phyloP scores from a whole-genome alignment of 176 grass and related monocot genomes.

The Alopecurus myosuroides region DNA sequence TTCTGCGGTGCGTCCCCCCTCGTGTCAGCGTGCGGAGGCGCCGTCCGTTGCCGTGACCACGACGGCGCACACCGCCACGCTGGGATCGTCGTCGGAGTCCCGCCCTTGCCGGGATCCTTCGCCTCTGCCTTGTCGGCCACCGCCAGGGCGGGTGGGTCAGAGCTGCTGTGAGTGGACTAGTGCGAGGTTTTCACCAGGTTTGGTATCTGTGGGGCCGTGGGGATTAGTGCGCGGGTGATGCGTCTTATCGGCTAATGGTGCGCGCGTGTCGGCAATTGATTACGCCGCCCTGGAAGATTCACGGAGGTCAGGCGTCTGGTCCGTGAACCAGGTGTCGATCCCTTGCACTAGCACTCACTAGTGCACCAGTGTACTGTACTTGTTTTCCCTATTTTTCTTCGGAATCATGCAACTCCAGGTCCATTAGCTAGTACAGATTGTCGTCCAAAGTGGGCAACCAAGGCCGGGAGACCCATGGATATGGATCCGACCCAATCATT shows the following conservation, averaged over 20 bases:
- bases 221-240: neutral
- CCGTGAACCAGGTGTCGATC: neutral
- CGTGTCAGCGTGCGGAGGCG: neutral
- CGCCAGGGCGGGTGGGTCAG: neutral
- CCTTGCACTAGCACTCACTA: neutral
- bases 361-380: neutral
- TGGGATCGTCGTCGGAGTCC: no score
- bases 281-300: slow-evolving; percentile 32
- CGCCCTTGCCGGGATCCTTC: neutral
- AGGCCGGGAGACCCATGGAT: neutral
- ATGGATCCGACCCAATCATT: neutral
- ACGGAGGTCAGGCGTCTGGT: neutral
- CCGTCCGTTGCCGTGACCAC: no score
- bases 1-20: neutral
- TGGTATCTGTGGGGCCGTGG: neutral
- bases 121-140: neutral
- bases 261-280: slow-evolving; percentile 33
- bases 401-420: neutral
- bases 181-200: neutral
- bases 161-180: neutral
- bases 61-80: neutral
- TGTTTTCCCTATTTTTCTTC: neutral
- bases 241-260: slow-evolving; percentile 26
- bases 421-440: neutral
- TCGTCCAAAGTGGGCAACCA: neutral